Evolutionary conservation across 306 rosid species (phyloP), one percentile per base, ranked within the genome.

Genomic region (Quercus dentata): DNA sequence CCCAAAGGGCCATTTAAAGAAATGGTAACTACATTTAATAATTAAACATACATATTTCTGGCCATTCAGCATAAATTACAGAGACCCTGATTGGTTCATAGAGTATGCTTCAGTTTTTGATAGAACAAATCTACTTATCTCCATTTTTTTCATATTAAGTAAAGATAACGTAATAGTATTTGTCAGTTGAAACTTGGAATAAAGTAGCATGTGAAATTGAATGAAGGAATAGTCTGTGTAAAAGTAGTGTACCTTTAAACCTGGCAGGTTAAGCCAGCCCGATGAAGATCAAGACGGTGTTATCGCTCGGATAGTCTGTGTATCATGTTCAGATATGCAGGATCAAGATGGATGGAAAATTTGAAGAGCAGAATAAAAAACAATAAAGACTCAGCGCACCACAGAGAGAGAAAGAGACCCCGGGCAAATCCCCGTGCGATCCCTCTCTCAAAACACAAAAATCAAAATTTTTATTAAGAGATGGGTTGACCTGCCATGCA

Each of bases 331-430:
- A 52, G 56, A 52, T 4, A 30, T 56, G 69, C 49, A 69, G 54
- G 18, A 25, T 63, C 49, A 58, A 64, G 30, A 76, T 30, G 23
- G 61, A 55, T 14, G 49, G 61, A 41, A 8, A 1, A 54, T 38
- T 8, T 3, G 23, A 56, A 15, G 6, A 4, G 20, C 61, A 27
- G 25, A 38, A 28, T 30, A 2, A 9, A 3, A 57, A 57, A 57
- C 2, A 11, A 33, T 54, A 71, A 69, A 44, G 62, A 83, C 81
- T 73, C 83, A 27, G 25, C 27, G 27, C 63, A 57, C 28, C 63
- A 57, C 13, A 20, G 63, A 21, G 54, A 49, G 54, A 49, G 17
- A 13, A 49, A 57, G 63, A 57, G 63, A 57, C 27, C 63, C 63
- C 63, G 63, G 63, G 63, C 63, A 57, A 57, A 20, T 6, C 63